These are phyloP conservation scores for Colletotrichum shisoi DNA, from an alignment of 2,329 filamentous ascomycete genomes.

Conservation along the genomic window DNA sequence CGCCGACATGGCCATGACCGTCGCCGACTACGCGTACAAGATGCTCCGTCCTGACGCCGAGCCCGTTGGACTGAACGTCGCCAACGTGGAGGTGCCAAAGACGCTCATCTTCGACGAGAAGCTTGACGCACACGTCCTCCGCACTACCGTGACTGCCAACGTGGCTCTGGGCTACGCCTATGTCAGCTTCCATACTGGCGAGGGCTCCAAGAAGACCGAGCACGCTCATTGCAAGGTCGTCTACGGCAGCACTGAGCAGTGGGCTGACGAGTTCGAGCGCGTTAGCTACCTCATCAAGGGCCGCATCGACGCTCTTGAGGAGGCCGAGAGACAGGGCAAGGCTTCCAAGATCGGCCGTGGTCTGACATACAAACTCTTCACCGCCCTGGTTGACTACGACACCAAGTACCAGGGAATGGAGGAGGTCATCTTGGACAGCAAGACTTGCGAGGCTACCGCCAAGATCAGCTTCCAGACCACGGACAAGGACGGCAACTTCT, in stretches of 20 bases:
- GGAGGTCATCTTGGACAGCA: constrained; percentile 63
- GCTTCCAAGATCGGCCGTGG: constrained; percentile 77
- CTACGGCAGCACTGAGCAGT: constrained; percentile 65
- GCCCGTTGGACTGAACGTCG: constrained; percentile 69
- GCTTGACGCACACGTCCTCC: constrained; percentile 63
- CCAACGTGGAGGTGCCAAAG: constrained; percentile 73
- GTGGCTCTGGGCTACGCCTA: constrained; percentile 62
- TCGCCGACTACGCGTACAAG: constrained; percentile 70
- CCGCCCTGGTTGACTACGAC: constrained; percentile 65
- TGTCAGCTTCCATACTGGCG: constrained; percentile 66
- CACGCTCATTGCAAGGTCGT: constrained; percentile 70
- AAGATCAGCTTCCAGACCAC: constrained; percentile 57
- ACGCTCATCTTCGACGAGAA: constrained; percentile 67
- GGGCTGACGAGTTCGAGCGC: constrained; percentile 72
- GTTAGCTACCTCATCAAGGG: constrained; percentile 73
- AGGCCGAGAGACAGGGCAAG: constrained; percentile 69
- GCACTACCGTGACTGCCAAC: constrained; percentile 67
- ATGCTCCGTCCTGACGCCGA: constrained; percentile 64
- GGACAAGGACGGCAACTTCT: constrained; percentile 58
- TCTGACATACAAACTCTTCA: constrained; percentile 77
- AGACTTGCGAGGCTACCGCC: constrained; percentile 54
- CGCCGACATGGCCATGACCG: constrained; percentile 70
- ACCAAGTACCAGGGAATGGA: constrained; percentile 65
- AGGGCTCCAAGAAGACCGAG: constrained; percentile 65
- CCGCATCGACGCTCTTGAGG: constrained; percentile 64